Evolutionary conservation across 2,329 filamentous ascomycete species (phyloP).

Genomic region (Claviceps africana): DNA sequence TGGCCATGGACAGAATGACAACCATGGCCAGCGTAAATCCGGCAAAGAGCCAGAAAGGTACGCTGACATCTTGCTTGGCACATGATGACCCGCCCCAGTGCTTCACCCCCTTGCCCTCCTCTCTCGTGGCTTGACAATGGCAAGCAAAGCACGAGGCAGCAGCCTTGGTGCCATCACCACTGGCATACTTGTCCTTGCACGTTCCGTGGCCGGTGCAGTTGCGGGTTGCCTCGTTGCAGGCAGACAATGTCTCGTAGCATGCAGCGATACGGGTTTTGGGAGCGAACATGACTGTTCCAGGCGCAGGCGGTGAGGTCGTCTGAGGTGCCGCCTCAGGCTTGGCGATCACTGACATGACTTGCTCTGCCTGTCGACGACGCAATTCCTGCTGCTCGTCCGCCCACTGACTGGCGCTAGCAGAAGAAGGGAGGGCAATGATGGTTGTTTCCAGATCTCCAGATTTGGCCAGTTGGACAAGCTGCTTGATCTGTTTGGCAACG

Average conservation of each 20-base stretch:
- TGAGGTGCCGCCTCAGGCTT: slow-evolving; percentile 12
- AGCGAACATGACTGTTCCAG: slow-evolving; percentile 21
- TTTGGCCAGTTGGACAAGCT: slow-evolving; percentile 31
- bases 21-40: slow-evolving; percentile 60
- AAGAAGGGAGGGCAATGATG: slow-evolving; percentile 39
- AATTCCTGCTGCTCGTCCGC: slow-evolving; percentile 27
- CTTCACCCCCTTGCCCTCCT: slow-evolving; percentile 45
- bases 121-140: slow-evolving; percentile 50
- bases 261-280: slow-evolving; percentile 40
- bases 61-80: slow-evolving; percentile 81
- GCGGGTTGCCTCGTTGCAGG: slow-evolving; percentile 56
- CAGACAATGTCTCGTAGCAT: slow-evolving; percentile 59
- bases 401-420: slow-evolving; percentile 27
- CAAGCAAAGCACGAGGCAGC: slow-evolving; percentile 59
- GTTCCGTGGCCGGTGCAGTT: slow-evolving; percentile 71
- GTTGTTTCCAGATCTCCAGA: slow-evolving; percentile 41
- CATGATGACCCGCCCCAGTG: slow-evolving; percentile 79
- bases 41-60: slow-evolving; percentile 76
- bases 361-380: slow-evolving; percentile 34
- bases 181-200: slow-evolving; percentile 54
- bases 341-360: slow-evolving; percentile 27
- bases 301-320: slow-evolving; percentile 12
- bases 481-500: slow-evolving; percentile 29
- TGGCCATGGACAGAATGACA: slow-evolving; percentile 51
- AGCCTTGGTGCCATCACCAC: slow-evolving; percentile 24